A percentile compares a stretch with the other conserved stretches of the same genome.
Conservation (phyloP, 148 eudicot species). For the Camellia granthamiana region DNA sequence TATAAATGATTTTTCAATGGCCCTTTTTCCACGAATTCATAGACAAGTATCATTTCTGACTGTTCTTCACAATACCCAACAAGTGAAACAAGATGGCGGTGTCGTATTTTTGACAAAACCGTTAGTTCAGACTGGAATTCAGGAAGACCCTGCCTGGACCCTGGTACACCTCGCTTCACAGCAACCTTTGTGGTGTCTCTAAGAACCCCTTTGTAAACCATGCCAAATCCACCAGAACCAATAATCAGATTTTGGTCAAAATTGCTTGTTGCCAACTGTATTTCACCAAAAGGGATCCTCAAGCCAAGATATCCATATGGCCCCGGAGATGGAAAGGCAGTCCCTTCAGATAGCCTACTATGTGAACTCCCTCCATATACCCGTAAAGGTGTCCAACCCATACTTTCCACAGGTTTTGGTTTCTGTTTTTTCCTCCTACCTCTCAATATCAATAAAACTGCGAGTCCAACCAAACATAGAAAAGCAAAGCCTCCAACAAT, state of each 20-base stretch:
- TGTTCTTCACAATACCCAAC: conserved; percentile 96
- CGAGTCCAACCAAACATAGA: conserved; percentile 34
- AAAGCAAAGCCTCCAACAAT: conserved; percentile 48
- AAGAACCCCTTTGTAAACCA: conserved; percentile 78
- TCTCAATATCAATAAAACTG: conserved; percentile 31
- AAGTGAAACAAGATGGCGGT: conserved; percentile 82
- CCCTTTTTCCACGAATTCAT: conserved; percentile 83
- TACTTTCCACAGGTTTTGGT: conserved; percentile 47
- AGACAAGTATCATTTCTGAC: conserved; percentile 89
- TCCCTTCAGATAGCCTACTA: conserved; percentile 56
- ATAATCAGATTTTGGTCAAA: conserved; percentile 62
- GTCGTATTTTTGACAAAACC: conserved; percentile 68
- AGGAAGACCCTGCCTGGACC: conserved; percentile 87
- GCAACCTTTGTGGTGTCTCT: conserved; percentile 63
- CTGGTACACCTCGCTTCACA: conserved; percentile 82
- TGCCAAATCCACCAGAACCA: conserved; percentile 94
- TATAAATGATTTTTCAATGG: conserved; percentile 73
- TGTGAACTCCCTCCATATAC: conserved; percentile 40
- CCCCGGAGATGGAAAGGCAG: conserved; percentile 46
- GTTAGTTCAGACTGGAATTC: conserved; percentile 90
- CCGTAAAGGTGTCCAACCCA: conserved; percentile 73
- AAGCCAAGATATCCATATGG: conserved; percentile 44
- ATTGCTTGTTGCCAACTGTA: conserved; percentile 65
- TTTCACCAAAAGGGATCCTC: conserved; percentile 67
- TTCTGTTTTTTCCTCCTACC: conserved; percentile 43